Conservation (phyloP, 2,329 filamentous ascomycete species). For the Phyllosticta paracitricarpa region DNA sequence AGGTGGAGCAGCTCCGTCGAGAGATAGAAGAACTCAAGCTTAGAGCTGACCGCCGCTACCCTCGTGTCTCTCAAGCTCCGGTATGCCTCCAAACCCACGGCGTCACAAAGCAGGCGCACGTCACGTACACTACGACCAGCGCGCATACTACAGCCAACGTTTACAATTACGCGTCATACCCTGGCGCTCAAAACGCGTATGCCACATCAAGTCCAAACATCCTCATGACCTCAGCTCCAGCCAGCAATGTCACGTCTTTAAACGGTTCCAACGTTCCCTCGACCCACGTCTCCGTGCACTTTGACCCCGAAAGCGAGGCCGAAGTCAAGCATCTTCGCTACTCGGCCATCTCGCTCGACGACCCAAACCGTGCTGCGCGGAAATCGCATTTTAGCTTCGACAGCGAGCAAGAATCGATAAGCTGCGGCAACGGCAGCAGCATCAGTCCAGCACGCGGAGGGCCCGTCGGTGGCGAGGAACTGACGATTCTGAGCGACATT, state of each 20-base stretch:
- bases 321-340: conserved; percentile 19
- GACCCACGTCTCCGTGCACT: not conserved
- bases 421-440: not conserved
- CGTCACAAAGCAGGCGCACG: not conserved
- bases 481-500: not conserved
- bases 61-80: conserved; percentile 12
- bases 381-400: conserved; percentile 8
- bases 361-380: not conserved
- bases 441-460: not conserved
- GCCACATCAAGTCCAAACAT: conserved; percentile 2
- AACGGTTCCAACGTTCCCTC: not conserved
- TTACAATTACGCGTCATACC: conserved; percentile 3
- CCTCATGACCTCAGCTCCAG: not conserved
- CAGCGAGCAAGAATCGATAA: not conserved
- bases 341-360: not conserved
- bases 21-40: conserved; percentile 22
- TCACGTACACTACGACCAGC: not conserved
- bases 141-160: not conserved
- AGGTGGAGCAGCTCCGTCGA: conserved; percentile 22
- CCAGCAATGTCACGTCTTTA: not conserved
- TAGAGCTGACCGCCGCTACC: conserved; percentile 20
- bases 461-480: not conserved
- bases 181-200: conserved; percentile 3
- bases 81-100: conserved; percentile 11
- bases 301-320: conserved; percentile 16